Conservation (phyloP, 805 yeast genomes). For the Candida namnaoensis region DNA sequence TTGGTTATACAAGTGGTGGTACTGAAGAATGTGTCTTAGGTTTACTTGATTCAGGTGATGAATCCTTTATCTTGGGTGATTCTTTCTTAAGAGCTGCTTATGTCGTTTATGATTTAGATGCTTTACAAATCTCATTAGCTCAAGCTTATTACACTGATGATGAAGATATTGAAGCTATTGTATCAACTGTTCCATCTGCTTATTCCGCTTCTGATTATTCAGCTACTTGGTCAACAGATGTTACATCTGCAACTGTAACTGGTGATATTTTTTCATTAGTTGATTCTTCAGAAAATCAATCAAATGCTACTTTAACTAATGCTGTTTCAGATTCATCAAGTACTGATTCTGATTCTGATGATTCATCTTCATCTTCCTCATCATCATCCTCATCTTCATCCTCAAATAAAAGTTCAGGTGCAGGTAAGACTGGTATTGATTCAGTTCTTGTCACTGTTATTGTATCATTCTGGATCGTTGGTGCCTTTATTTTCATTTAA, state of each 20-base stretch:
- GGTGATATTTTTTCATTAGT: slow-evolving; percentile 16
- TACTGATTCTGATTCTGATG: no score
- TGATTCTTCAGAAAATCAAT: slow-evolving; percentile 1
- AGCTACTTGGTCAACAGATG: slow-evolving; percentile 26
- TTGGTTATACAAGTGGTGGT: slow-evolving; percentile 1
- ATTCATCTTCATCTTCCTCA: neutral
- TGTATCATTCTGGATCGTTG: no score
- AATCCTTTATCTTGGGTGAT: slow-evolving; percentile 40
- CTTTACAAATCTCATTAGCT: slow-evolving; percentile 34
- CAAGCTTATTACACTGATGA: slow-evolving; percentile 29
- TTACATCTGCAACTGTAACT: slow-evolving; percentile 13
- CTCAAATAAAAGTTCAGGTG: no score
- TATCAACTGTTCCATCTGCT: slow-evolving; percentile 42
- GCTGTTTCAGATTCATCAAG: no score
- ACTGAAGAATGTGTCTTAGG: slow-evolving; percentile 34
- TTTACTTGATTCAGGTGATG: slow-evolving; percentile 24
- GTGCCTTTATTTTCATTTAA: no score
- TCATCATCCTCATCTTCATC: neutral
- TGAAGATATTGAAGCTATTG: slow-evolving; percentile 36
- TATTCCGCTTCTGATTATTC: slow-evolving; percentile 35
- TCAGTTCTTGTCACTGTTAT: no score
- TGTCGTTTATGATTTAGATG: slow-evolving; percentile 45
- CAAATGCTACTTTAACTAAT: neutral
- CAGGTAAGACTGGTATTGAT: no score
- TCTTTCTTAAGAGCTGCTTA: slow-evolving; percentile 43